A percentile compares a stretch with the other conserved stretches of the same genome.
These are phyloP conservation scores for Plasmodium ovale DNA, from an alignment of 169 alveolate species.

Conservation along the genomic window DNA sequence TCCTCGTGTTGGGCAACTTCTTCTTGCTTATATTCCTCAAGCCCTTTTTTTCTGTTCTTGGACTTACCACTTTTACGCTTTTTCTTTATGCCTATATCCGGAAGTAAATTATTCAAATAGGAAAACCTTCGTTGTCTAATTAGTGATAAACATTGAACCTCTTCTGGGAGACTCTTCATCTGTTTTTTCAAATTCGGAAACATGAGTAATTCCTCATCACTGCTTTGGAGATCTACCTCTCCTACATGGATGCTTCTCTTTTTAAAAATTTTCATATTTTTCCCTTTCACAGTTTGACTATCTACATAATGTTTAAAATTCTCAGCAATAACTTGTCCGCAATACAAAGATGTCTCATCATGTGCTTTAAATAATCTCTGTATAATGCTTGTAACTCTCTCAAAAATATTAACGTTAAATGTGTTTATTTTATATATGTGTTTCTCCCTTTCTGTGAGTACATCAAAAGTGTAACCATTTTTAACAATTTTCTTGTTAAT, in stretches of 20 bases:
- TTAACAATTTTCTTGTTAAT: conserved; percentile 8
- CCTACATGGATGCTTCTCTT: neutral
- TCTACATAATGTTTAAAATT: conserved; percentile 42
- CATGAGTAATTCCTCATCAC: neutral
- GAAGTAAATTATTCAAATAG: conserved; percentile 14
- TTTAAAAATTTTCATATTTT: neutral
- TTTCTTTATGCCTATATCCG: neutral
- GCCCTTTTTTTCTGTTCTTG: neutral
- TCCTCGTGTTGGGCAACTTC: neutral
- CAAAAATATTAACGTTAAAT: conserved; percentile 12
- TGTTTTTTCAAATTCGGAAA: conserved; percentile 33
- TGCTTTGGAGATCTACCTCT: neutral
- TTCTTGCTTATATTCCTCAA: neutral
- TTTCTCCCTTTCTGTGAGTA: conserved; percentile 6
- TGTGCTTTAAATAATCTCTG: conserved; percentile 28
- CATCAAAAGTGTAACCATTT: conserved; percentile 15
- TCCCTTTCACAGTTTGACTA: neutral
- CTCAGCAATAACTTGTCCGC: conserved; percentile 58
- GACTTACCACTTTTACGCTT: neutral
- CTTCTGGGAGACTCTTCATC: conserved; percentile 16
- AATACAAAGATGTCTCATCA: conserved; percentile 33
- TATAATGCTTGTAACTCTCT: conserved; percentile 10
- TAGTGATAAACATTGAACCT: conserved; percentile 12
- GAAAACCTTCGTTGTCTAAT: conserved; percentile 17
- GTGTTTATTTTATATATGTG: conserved; percentile 29